These are phyloP conservation scores for Aspergillus niger DNA, from an alignment of 2,329 filamentous ascomycete species.

Conservation along the genomic window DNA sequence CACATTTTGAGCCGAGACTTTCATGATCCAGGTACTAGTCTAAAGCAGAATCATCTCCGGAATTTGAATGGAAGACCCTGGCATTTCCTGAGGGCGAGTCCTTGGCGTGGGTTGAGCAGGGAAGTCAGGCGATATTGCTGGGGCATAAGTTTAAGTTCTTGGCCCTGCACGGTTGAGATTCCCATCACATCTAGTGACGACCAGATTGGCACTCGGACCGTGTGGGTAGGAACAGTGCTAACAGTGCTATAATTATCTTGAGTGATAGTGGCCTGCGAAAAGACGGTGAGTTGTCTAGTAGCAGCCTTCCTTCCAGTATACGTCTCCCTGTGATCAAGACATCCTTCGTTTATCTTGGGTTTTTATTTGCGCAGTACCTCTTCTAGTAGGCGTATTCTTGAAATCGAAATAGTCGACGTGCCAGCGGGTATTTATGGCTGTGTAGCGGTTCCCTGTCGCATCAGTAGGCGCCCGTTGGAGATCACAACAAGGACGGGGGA, in stretches of 20 bases:
- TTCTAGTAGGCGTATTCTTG: too few relatives aligned
- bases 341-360: too few relatives aligned
- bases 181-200: constrained; percentile 21
- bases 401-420: background rate
- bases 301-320: too few relatives aligned
- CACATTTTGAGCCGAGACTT: background rate
- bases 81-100: background rate
- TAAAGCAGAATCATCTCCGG: constrained; percentile 19
- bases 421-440: background rate
- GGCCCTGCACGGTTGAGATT: constrained; percentile 21
- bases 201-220: constrained; percentile 7
- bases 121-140: constrained; percentile 8
- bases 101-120: constrained; percentile 8
- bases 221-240: constrained; percentile 5
- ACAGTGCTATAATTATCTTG: background rate
- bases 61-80: background rate
- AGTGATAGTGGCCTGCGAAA: background rate
- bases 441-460: background rate
- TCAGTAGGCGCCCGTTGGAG: constrained; percentile 2
- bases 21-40: constrained; percentile 14
- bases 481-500: background rate
- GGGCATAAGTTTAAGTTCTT: constrained; percentile 12
- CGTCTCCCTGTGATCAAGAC: too few relatives aligned
- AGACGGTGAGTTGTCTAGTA: constrained; percentile 5
- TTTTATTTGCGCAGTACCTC: too few relatives aligned